These are phyloP conservation scores for Durusdinium trenchii DNA, from an alignment of 73 alveolate genomes.

Conservation along the genomic window DNA sequence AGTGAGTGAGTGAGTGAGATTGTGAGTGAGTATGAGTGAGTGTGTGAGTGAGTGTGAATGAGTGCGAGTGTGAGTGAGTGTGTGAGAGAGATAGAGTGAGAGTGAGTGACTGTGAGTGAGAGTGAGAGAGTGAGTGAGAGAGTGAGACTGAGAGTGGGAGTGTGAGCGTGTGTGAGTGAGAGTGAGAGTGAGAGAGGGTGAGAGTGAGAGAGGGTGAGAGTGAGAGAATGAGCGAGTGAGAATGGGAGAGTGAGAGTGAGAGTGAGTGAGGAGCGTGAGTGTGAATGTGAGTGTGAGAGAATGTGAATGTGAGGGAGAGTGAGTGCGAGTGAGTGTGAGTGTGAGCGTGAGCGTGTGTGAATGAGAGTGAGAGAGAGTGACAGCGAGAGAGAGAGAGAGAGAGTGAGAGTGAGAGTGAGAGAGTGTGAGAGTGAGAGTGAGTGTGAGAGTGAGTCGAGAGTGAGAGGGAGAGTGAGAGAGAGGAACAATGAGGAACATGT, in stretches of 20 bases:
- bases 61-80: conserved; percentile 16
- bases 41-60: background rate
- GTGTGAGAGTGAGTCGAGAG: too few relatives aligned
- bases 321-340: background rate
- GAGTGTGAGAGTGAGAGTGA: too few relatives aligned
- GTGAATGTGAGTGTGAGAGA: background rate
- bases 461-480: too few relatives aligned
- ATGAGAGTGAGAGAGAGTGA: background rate
- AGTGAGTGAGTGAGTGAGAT: background rate
- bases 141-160: background rate
- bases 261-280: conserved; percentile 14
- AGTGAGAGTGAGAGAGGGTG: background rate
- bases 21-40: background rate
- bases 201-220: background rate
- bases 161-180: background rate
- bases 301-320: background rate
- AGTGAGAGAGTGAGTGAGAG: background rate
- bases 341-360: background rate
- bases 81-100: background rate
- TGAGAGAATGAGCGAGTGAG: background rate
- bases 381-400: background rate
- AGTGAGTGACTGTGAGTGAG: background rate
- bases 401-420: background rate
- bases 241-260: background rate
- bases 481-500: too few relatives aligned